Evolutionary conservation across 345 rosid species (phyloP).

Genomic region (Psidium friedrichsthalianum): DNA sequence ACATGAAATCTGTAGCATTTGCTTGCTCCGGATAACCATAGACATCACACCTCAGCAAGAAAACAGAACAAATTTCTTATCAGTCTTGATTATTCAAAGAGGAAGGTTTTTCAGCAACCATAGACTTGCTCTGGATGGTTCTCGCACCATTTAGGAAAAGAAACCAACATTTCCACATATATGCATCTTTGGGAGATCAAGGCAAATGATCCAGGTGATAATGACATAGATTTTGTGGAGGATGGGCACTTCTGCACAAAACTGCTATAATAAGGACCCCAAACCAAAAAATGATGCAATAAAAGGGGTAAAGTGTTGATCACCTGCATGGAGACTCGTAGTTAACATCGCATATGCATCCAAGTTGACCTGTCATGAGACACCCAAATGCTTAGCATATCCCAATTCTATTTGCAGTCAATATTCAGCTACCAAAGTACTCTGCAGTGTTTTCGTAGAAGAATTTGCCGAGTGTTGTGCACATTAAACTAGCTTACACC

Average conservation of each 20-base stretch:
- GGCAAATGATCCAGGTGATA: not conserved
- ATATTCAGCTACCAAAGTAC: not conserved
- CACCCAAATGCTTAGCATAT: not conserved
- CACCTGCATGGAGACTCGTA: slow-evolving; percentile 84
- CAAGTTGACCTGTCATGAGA: slow-evolving; percentile 48
- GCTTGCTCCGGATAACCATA: not conserved
- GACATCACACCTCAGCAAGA: not conserved
- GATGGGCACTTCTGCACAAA: not conserved
- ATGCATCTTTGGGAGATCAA: not conserved
- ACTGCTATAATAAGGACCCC: not conserved
- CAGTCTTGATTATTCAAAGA: not conserved
- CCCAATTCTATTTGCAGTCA: not conserved
- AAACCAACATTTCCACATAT: not conserved
- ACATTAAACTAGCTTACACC: not conserved
- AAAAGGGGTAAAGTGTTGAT: not conserved
- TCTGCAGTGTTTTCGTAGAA: not conserved
- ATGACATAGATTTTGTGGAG: not conserved
- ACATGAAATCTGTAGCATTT: not conserved
- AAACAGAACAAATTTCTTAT: not conserved
- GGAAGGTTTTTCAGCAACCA: not conserved
- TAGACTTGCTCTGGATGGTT: not conserved
- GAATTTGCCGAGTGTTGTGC: not conserved
- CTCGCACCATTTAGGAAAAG: not conserved
- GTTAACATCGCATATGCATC: slow-evolving; percentile 84
- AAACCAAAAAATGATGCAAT: not conserved